Evolutionary conservation across 108 stramenopile genomes (phyloP).

Genomic region (Aureococcus anophagefferens): DNA sequence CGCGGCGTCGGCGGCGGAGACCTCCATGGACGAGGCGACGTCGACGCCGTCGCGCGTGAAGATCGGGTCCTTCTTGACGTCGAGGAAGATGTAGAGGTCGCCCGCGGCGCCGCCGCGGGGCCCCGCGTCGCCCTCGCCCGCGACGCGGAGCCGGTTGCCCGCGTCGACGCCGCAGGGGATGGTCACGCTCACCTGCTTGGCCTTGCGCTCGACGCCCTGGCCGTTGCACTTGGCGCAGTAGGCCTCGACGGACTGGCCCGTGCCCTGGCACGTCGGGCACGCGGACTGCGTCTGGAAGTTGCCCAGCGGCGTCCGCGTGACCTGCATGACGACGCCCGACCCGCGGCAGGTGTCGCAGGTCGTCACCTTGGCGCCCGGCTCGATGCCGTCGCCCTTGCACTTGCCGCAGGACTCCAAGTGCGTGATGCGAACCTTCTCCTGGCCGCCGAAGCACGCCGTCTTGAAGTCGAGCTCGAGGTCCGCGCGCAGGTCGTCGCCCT

Average conservation of each 20-base stretch:
- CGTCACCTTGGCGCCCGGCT: constrained; percentile 63
- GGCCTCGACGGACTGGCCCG: constrained; percentile 79
- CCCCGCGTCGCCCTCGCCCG: constrained; percentile 90
- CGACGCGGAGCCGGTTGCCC: constrained; percentile 87
- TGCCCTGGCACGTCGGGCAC: constrained; percentile 83
- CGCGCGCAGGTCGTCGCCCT: constrained; percentile 78
- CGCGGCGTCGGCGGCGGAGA: constrained; percentile 86
- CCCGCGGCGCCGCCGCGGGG: constrained; percentile 83
- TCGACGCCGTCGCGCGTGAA: constrained; percentile 89
- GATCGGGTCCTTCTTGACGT: constrained; percentile 70
- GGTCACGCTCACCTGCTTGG: constrained; percentile 89
- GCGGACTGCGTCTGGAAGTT: constrained; percentile 90
- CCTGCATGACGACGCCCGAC: constrained; percentile 76
- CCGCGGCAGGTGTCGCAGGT: constrained; percentile 79
- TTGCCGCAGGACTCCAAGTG: constrained; percentile 82
- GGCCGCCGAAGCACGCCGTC: constrained; percentile 87
- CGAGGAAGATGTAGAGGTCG: constrained; percentile 90
- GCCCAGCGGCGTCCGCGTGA: constrained; percentile 86
- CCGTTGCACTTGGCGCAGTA: constrained; percentile 87
- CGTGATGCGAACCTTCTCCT: constrained; percentile 84
- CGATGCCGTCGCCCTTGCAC: constrained; percentile 73
- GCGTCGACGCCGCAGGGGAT: constrained; percentile 89
- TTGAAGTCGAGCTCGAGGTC: constrained; percentile 88
- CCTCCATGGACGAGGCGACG: constrained; percentile 72
- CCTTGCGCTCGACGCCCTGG: constrained; percentile 75